A percentile compares a stretch with the other conserved stretches of the same genome.
These are phyloP conservation scores for Cyathus striatus DNA, from an alignment of 768 basidiomycete species.

Conservation along the genomic window DNA sequence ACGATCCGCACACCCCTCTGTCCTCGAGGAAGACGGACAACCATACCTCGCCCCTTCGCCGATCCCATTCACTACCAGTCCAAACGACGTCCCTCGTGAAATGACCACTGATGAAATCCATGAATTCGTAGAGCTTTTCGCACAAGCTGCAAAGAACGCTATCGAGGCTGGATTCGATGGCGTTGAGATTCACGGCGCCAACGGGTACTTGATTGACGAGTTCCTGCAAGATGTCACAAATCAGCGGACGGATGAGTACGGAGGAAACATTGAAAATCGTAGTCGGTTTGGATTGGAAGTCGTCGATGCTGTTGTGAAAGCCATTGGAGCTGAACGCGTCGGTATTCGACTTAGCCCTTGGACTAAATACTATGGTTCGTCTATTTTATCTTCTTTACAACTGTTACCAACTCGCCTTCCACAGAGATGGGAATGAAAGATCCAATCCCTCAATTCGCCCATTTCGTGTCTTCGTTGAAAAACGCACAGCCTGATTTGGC, in stretches of 20 bases:
- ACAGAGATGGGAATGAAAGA: slow-evolving; percentile 28
- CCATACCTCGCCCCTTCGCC: slow-evolving; percentile 18
- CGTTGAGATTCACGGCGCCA: slow-evolving; percentile 21
- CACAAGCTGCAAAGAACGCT: slow-evolving; percentile 38
- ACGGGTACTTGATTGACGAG: slow-evolving; percentile 21
- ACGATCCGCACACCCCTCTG: slow-evolving; percentile 17
- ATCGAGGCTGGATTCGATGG: slow-evolving; percentile 24
- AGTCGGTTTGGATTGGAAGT: slow-evolving; percentile 44
- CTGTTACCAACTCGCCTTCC: background rate
- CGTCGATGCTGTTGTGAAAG: slow-evolving; percentile 34
- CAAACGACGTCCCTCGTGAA: slow-evolving; percentile 22
- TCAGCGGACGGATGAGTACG: slow-evolving; percentile 50
- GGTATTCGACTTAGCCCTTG: slow-evolving; percentile 41
- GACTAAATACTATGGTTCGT: slow-evolving; percentile 23
- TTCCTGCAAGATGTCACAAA: slow-evolving; percentile 28
- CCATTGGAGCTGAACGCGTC: slow-evolving; percentile 37
- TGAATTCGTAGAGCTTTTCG: slow-evolving; percentile 31
- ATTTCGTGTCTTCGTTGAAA: slow-evolving; percentile 21
- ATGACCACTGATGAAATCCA: slow-evolving; percentile 34
- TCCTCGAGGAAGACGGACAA: slow-evolving; percentile 12
- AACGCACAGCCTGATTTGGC: slow-evolving; percentile 27
- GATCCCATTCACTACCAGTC: slow-evolving; percentile 7
- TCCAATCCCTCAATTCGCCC: slow-evolving; percentile 28
- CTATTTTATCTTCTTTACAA: background rate
- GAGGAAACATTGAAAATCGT: slow-evolving; percentile 48